phyloP scores from a whole-genome alignment of 2,329 filamentous ascomycete species.

The Ceratocystis alfenasii region DNA sequence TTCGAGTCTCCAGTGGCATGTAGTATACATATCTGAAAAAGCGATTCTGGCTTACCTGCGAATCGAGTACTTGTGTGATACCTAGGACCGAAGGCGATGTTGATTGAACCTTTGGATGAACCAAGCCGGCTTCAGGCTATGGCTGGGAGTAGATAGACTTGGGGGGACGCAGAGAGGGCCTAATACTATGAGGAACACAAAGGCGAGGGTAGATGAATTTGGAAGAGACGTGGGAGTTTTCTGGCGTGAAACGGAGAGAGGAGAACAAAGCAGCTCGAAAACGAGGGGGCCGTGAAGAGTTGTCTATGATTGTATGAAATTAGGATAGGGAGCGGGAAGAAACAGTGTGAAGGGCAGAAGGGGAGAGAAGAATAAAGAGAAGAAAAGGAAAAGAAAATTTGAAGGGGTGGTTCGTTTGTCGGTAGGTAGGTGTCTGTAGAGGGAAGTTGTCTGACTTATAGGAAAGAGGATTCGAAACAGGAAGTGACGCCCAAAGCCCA shows the following conservation, averaged over 20 bases:
- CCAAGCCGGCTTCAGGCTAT: neutral
- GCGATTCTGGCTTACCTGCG: neutral
- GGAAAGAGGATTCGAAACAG: slow-evolving; percentile 6
- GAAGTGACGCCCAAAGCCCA: slow-evolving; percentile 5
- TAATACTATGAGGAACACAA: neutral
- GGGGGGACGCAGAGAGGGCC: neutral
- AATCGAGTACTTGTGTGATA: neutral
- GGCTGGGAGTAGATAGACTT: neutral
- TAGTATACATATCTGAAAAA: neutral
- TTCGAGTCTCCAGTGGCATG: neutral
- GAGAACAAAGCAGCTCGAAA: neutral
- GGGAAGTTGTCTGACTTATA: slow-evolving; percentile 8
- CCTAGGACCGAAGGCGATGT: neutral
- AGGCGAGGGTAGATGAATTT: neutral
- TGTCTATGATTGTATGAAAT: slow-evolving; percentile 1
- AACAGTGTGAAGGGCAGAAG: neutral
- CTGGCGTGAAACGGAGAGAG: neutral
- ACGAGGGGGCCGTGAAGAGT: neutral
- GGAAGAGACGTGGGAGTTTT: neutral
- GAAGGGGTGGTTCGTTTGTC: neutral
- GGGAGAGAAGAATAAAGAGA: neutral
- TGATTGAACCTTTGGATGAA: neutral
- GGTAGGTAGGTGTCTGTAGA: neutral
- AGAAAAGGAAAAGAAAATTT: neutral
- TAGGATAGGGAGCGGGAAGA: neutral